These are phyloP conservation scores for Pyrenochaeta sp. DNA, from an alignment of 2,329 filamentous ascomycete genomes.

Conservation along the genomic window DNA sequence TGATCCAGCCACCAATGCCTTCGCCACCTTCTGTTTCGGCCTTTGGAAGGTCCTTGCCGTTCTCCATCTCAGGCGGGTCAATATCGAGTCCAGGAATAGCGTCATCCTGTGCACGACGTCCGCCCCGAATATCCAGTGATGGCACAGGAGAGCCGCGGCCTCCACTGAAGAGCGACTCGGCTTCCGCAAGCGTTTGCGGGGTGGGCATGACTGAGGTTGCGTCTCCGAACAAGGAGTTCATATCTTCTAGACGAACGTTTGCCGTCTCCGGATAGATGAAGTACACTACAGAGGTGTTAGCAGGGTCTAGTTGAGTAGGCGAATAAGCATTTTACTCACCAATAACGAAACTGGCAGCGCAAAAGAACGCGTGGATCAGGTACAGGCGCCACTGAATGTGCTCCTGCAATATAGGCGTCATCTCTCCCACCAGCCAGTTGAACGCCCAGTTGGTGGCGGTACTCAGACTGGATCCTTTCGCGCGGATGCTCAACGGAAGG, in stretches of 20 bases:
- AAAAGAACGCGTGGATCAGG: conserved; percentile 95
- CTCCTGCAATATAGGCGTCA: conserved; percentile 93
- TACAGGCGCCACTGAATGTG: conserved; percentile 94
- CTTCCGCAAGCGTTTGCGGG: conserved; percentile 78
- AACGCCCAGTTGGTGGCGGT: conserved; percentile 98
- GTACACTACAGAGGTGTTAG: conserved; percentile 71
- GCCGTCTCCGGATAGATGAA: conserved; percentile 98
- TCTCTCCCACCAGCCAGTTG: conserved; percentile 95
- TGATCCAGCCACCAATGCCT: conserved; percentile 75
- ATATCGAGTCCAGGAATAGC: conserved; percentile 84
- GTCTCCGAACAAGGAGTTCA: conserved; percentile 94
- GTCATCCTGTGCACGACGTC: conserved; percentile 56
- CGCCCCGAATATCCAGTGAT: conserved; percentile 74
- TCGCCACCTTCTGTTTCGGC: conserved; percentile 52
- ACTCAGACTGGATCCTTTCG: conserved; percentile 94
- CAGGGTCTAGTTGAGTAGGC: conserved; percentile 4
- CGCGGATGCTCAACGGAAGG: conserved; percentile 92
- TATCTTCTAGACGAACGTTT: conserved; percentile 93
- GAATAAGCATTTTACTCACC: conserved; percentile 68
- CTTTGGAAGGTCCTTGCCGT: conserved; percentile 55
- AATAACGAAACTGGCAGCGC: conserved; percentile 91
- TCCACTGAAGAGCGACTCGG: conserved; percentile 79
- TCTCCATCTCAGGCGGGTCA: conserved; percentile 73
- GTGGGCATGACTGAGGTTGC: conserved; percentile 84
- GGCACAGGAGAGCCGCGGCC: conserved; percentile 77